Conservation (phyloP, 305 asterid species). For the Fraxinus dipetala region DNA sequence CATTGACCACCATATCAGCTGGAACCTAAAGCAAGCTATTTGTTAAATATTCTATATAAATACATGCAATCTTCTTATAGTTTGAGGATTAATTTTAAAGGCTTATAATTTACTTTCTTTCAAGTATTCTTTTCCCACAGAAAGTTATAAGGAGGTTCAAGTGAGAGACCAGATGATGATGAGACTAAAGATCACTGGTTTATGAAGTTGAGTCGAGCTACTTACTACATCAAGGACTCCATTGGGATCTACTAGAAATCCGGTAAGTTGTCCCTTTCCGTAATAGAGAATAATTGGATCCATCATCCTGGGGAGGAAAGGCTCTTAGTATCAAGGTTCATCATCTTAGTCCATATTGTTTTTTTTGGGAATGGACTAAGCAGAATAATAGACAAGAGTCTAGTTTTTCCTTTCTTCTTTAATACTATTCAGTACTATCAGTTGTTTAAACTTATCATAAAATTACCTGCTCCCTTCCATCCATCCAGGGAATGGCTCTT, state of each 20-base stretch:
- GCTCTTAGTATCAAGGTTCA: neutral
- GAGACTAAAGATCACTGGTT: neutral
- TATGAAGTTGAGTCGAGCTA: constrained; percentile 17
- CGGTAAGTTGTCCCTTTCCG: constrained; percentile 90
- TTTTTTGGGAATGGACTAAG: neutral
- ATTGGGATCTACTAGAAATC: constrained; percentile 82
- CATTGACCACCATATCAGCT: constrained; percentile 97
- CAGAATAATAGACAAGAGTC: neutral
- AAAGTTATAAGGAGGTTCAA: neutral
- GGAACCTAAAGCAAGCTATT: constrained; percentile 62
- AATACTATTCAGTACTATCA: neutral
- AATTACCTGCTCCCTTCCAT: constrained; percentile 93
- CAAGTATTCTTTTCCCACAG: neutral
- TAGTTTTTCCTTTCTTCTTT: neutral
- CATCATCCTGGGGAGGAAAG: constrained; percentile 70
- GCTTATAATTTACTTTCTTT: neutral
- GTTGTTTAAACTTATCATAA: neutral
- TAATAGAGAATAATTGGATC: constrained; percentile 86
- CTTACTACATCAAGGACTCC: constrained; percentile 98
- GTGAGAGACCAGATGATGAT: neutral
- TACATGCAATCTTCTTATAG: neutral
- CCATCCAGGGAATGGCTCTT: constrained; percentile 98
- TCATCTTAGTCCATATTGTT: neutral
- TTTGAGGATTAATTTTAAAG: neutral
- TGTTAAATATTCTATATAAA: neutral